Evolutionary conservation across 495 filamentous ascomycete genomes (phyloP), one percentile per base, ranked within the genome.

Genomic region (Aspergillus funiculosus): DNA sequence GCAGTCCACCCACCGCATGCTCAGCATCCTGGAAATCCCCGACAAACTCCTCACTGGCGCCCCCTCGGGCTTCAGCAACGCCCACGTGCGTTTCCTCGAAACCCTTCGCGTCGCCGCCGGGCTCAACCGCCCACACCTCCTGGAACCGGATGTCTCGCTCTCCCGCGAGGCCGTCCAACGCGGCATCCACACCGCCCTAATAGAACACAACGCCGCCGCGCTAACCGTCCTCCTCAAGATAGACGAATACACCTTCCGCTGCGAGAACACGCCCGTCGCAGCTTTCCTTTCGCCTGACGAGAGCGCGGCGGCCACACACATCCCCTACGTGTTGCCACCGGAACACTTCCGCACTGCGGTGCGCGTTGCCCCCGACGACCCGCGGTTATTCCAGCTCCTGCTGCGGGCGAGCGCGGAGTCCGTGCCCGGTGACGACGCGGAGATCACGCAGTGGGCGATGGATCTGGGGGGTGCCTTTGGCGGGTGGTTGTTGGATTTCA

Each of bases 381-480:
- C 50, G 6, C 41, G 48, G 2, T 49, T 67, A 31, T 69, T 73
- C 35, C 49, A 61, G 28, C 39, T 60, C 9, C 55, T 73, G 13
- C 22, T 73, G 1, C 65, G 68, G 13, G 53, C 66, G 8, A 69
- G 57, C 31, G 66, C 69, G 0, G 69, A 73, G 48, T 70, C 66
- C 11, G 28, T 72, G 0, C 69, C 69, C 1, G 13, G 44, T 2
- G 51, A 66, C 21, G 60, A 62, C 0, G 24, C 60, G 1, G 61
- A 65, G 21, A 56, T 73, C 11, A 63, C 58, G 0, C 42, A 62
- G 24, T 73, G 68, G 68, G 59, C 52, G 0, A 51, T 68, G 27
- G 56, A 62, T n/a, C 29, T 56, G 0, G 48, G 49, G 19, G 48
- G 47, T 35, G 36, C 46, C 6, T 58, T 73, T 18, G 64, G 62